Evolutionary conservation across 2,329 filamentous ascomycete genomes (phyloP).

Genomic region (Mycocentrospora acerina): DNA sequence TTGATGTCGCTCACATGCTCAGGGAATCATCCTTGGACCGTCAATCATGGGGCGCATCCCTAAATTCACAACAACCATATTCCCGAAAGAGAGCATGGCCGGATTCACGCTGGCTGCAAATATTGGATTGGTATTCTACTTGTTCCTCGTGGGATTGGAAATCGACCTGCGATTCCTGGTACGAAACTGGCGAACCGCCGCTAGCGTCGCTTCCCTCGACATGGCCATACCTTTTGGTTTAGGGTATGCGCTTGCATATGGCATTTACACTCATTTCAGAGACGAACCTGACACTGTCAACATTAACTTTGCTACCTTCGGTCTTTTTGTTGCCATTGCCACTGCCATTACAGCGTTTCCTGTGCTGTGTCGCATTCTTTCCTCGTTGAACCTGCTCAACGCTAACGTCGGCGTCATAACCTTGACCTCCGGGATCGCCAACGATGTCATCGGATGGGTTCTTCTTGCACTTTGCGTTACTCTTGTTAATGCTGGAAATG

Average conservation of each 20-base stretch:
- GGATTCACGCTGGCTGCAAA: conserved; percentile 72
- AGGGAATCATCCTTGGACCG: conserved; percentile 77
- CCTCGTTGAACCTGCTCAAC: conserved; percentile 78
- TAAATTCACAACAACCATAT: conserved; percentile 57
- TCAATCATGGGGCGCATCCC: conserved; percentile 84
- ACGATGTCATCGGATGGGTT: conserved; percentile 85
- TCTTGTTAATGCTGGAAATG: conserved; percentile 79
- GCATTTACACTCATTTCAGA: conserved; percentile 72
- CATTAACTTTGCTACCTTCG: conserved; percentile 60
- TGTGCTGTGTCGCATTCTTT: conserved; percentile 86
- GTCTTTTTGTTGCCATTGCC: conserved; percentile 84
- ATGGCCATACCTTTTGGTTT: conserved; percentile 80
- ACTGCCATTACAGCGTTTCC: conserved; percentile 77
- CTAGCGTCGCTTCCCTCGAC: conserved; percentile 72
- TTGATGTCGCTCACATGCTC: neutral
- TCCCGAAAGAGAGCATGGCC: conserved; percentile 1
- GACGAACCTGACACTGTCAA: conserved; percentile 54
- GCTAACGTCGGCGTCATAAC: conserved; percentile 83
- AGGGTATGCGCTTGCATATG: conserved; percentile 75
- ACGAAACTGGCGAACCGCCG: conserved; percentile 75
- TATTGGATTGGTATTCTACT: conserved; percentile 75
- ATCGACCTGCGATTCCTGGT: conserved; percentile 75
- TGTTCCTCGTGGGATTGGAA: conserved; percentile 84
- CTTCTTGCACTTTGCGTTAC: conserved; percentile 90
- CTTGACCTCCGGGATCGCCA: conserved; percentile 86